Evolutionary conservation across 345 rosid genomes (phyloP), one percentile per base, ranked within the genome.

Genomic region (Dipteronia sinensis): DNA sequence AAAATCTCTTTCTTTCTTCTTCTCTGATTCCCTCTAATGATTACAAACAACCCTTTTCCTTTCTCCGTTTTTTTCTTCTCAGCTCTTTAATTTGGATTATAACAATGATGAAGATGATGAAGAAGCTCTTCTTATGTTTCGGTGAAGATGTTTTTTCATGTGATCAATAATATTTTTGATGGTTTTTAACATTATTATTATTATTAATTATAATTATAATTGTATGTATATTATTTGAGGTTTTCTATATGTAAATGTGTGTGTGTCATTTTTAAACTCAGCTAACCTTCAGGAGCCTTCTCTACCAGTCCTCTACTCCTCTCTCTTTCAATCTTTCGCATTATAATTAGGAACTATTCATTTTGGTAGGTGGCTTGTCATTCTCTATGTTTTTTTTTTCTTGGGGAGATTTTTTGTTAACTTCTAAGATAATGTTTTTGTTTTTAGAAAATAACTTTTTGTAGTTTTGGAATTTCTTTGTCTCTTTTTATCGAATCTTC

Each of bases 221-320:
- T 20, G 13, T 10, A 11, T 22, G 0, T 31, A 56, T 34, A 56
- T 34, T 17, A 42, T 12, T 8, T 27, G 38, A 34, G 38, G 38
- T 34, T 34, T 34, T 4, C 38, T 34, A 34, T 4, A 34, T 34
- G 38, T 34, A 34, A 34, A 34, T 47, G 19, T 2, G 4, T 2
- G 4, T 13, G 17, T 49, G 55, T 15, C 13, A 9, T 61, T 61
- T 51, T 42, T 13, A 44, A 25, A 23, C 58, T 44, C 25, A 80
- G 40, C 82, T 70, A 76, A 66, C 82, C 22, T 80, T 82, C 75
- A 47, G n/a, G 67, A 51, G 47, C 58, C 62, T 58, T 85, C 59
- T 65, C 86, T 82, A 73, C 84, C 88, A 53, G 81, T 85, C 83
- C 47, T 70, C 61, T 62, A n/a, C n/a, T n/a, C n/a, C 85, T 83